Evolutionary conservation across 179 eudicot species (phyloP), one percentile per base, ranked within the genome.

Genomic region (Drosera spatulata): DNA sequence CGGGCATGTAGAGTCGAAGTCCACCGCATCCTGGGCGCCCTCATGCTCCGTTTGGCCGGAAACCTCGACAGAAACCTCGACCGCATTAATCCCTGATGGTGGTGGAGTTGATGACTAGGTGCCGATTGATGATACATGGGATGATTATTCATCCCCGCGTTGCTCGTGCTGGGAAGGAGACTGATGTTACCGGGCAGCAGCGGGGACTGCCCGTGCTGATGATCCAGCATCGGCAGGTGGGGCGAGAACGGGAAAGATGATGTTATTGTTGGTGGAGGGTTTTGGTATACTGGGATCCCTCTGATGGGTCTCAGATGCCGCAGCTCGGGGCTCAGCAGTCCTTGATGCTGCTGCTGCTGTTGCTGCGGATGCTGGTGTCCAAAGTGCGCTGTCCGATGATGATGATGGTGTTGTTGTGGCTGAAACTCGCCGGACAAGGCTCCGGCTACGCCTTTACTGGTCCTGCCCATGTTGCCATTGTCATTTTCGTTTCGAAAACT

Each of bases 1-100:
- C 95, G 85, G 41, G 93, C 85, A 47, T 90, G 97, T 13, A 90
- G 97, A 0, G 90, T 82, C 0, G 85, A 83, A 41, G 97, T 90
- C 97, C 97, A 90, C 10, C 97, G 74, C 97, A 90, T 90, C 65
- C 97, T 66, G 0, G 97, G 97, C 4, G 95, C 97, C 75, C 97
- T 77, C 90, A 85, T 87, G 75, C 86, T 87, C 4, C 97, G 73
- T 49, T 83, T 90, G 0, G 80, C 81, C 49, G 97, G 93, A 72
- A 85, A 79, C 77, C 86, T 61, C 12, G 85, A 72, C 2, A 83
- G 46, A 55, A 82, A 74, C 66, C 96, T 74, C 60, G 97, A 87
- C 73, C 97, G 48, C 70, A 84, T 68, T 61, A 75, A 8, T 52
- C 84, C 79, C 59, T 70, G 81, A 42, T 73, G 69, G 12, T 59